Evolutionary conservation across 2,329 filamentous ascomycete species (phyloP).

Genomic region (Aureobasidium subglaciale): DNA sequence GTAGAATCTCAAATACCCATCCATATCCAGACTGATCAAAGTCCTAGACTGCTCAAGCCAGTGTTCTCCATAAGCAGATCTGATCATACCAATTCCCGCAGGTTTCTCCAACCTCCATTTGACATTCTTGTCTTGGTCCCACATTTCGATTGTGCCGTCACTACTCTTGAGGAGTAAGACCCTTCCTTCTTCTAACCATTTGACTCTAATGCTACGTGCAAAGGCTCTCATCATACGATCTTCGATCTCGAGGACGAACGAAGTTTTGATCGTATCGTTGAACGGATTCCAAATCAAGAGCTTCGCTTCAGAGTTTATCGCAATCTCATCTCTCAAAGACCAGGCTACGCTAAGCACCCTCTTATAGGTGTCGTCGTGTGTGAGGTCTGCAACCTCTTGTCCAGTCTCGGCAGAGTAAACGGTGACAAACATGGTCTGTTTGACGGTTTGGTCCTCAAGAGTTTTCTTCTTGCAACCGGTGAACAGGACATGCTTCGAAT

Average conservation of each 20-base stretch:
- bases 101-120: slow-evolving; percentile 10
- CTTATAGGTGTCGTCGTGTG: neutral
- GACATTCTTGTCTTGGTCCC: slow-evolving; percentile 5
- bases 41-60: neutral
- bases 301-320: neutral
- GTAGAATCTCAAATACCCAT: neutral
- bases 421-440: neutral
- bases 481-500: slow-evolving; percentile 18
- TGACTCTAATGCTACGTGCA: neutral
- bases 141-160: slow-evolving; percentile 4
- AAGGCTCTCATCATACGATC: neutral
- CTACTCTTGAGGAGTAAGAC: neutral
- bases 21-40: neutral
- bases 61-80: neutral
- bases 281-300: neutral
- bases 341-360: neutral
- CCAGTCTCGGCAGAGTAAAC: neutral
- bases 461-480: neutral
- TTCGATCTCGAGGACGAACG: neutral
- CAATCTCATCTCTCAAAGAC: neutral
- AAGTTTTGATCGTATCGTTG: neutral
- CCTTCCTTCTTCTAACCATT: slow-evolving; percentile 1
- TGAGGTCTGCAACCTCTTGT: neutral
- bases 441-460: neutral
- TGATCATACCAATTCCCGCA: neutral